phyloP scores from a whole-genome alignment of 23 red algal genomes.

The Pyropia haitanensis region DNA sequence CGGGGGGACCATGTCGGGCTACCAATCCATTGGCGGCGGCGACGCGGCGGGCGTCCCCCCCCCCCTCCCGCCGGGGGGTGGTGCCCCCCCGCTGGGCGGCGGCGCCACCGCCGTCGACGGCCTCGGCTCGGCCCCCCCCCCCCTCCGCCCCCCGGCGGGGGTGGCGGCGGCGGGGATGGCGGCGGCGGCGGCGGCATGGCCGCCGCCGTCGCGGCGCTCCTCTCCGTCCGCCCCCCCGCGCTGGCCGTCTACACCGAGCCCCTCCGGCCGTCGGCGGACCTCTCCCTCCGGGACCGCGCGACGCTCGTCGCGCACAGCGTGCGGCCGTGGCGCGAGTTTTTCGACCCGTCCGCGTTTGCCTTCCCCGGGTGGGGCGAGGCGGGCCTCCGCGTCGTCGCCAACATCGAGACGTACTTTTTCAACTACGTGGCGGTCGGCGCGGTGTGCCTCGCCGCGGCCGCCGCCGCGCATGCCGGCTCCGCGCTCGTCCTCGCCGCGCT shows the following conservation, averaged over 20 bases:
- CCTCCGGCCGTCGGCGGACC: slow-evolving; percentile 35
- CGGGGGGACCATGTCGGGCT: no score
- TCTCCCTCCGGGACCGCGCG: slow-evolving; percentile 47
- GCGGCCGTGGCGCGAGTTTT: slow-evolving; percentile 72
- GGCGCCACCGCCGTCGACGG: no score
- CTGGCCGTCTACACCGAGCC: slow-evolving; percentile 55
- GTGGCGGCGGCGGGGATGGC: no score
- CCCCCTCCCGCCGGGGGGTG: no score
- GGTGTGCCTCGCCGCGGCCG: slow-evolving; percentile 23
- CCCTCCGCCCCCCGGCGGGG: no score
- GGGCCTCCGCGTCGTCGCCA: slow-evolving; percentile 29
- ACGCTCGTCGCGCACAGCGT: slow-evolving; percentile 32
- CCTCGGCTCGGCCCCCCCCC: no score
- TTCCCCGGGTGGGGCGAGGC: slow-evolving; percentile 36
- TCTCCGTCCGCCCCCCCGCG: slow-evolving; percentile 7
- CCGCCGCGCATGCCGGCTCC: slow-evolving; percentile 22
- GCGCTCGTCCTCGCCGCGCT: slow-evolving; percentile 14
- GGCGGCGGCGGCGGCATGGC: neutral
- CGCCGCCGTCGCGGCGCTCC: slow-evolving; percentile 17
- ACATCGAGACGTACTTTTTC: slow-evolving; percentile 77
- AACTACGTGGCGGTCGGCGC: slow-evolving; percentile 56
- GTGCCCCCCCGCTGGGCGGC: no score
- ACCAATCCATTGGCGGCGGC: no score
- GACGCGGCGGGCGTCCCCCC: no score
- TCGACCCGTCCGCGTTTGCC: slow-evolving; percentile 32